phyloP scores from a whole-genome alignment of 441 rosid genomes.

The Isatis lusitanica region DNA sequence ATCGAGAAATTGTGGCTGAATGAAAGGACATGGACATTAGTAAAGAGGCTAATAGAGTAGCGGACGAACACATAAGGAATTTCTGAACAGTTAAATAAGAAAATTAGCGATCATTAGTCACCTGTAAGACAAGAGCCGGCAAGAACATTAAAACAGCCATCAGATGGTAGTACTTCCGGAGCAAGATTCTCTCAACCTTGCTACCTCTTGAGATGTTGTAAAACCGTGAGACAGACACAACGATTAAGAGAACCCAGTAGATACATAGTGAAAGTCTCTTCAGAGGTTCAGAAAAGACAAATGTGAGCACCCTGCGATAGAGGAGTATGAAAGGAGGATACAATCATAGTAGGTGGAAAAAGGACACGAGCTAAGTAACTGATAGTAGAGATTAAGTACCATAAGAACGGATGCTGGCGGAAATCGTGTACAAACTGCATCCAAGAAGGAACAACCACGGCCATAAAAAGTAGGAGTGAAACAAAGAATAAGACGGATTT shows the following conservation, averaged over 20 bases:
- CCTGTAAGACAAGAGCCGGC: conserved; percentile 97
- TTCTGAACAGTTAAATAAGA: neutral
- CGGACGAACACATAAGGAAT: neutral
- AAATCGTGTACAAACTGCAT: conserved; percentile 82
- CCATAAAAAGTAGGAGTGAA: conserved; percentile 52
- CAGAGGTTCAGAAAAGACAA: conserved; percentile 74
- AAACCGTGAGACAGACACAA: conserved; percentile 66
- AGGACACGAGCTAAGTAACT: neutral
- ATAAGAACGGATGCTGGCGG: conserved; percentile 69
- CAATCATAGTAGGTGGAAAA: neutral
- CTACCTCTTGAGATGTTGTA: conserved; percentile 86
- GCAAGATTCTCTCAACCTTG: conserved; percentile 93
- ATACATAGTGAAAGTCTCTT: conserved; percentile 79
- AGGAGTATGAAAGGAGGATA: neutral
- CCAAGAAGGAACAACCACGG: conserved; percentile 67
- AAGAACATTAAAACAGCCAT: conserved; percentile 95
- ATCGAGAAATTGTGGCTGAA: conserved; percentile 90
- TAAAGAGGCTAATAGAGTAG: neutral
- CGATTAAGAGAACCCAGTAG: conserved; percentile 76
- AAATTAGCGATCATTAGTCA: conserved; percentile 32
- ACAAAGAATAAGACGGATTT: conserved; percentile 60
- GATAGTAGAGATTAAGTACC: conserved; percentile 47
- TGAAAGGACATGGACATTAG: conserved; percentile 2
- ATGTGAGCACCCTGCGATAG: conserved; percentile 65
- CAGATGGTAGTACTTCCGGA: conserved; percentile 92